Evolutionary conservation across 208 protist genomes (phyloP).

Genomic region (Wallacemonas sp.): DNA sequence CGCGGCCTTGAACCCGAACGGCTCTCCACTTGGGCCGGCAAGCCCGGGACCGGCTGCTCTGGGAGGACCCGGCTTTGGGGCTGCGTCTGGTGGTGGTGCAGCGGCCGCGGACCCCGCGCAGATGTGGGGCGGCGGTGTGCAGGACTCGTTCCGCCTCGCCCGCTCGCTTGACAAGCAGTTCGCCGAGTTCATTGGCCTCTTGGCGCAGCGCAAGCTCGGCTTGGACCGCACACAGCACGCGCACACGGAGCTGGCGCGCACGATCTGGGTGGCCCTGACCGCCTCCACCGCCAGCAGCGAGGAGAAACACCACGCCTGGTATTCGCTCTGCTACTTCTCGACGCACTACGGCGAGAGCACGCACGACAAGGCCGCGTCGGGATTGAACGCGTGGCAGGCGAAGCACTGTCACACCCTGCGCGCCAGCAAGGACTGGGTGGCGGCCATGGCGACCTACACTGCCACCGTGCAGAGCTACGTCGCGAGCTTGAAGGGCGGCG

Average conservation of each 20-base stretch:
- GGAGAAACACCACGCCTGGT: conserved; percentile 71
- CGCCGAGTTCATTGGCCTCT: conserved; percentile 44
- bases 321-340: conserved; percentile 72
- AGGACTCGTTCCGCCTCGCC: conserved; percentile 56
- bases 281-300: conserved; percentile 26
- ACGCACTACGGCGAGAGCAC: conserved; percentile 41
- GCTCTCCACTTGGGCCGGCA: conserved; percentile 15
- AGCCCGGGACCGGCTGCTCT: conserved; percentile 1
- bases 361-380: conserved; percentile 21
- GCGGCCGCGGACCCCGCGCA: conserved; percentile 20
- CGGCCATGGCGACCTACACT: conserved; percentile 41
- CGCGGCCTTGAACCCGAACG: conserved; percentile 5
- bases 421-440: conserved; percentile 14
- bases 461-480: conserved; percentile 33
- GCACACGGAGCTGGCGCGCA: conserved; percentile 41
- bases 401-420: conserved; percentile 26
- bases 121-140: conserved; percentile 54
- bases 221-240: conserved; percentile 35
- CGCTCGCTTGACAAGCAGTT: conserved; percentile 51
- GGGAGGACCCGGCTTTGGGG: too few species aligned
- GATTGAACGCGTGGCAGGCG: conserved; percentile 24
- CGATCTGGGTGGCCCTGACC: conserved; percentile 55
- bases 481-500: conserved; percentile 33
- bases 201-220: conserved; percentile 69
- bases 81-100: background rate